A percentile compares a stretch with the other conserved stretches of the same genome.
Evolutionary conservation across 257 asterid genomes (phyloP).

Genomic region (Nicotiana knightiana): DNA sequence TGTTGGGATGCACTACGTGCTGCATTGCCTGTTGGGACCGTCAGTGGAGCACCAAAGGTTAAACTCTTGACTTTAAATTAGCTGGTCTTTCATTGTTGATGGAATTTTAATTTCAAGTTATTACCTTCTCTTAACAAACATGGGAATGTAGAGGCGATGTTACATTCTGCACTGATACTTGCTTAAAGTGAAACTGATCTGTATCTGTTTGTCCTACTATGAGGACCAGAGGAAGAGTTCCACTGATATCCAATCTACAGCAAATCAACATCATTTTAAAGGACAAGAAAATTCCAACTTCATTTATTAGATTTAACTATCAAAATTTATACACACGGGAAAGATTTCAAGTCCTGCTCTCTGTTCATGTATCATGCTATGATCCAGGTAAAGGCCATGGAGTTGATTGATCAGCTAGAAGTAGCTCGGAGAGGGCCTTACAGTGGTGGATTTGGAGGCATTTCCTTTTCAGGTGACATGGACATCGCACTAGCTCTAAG

Average conservation of each 20-base stretch:
- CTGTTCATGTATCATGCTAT: not conserved
- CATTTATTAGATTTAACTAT: not conserved
- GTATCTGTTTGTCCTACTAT: not conserved
- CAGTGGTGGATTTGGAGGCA: slow-evolving; percentile 86
- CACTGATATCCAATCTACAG: not conserved
- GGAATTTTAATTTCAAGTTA: not conserved
- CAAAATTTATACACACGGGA: not conserved
- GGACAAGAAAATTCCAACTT: not conserved
- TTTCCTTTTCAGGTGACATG: slow-evolving; percentile 77
- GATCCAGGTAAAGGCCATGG: slow-evolving; percentile 82
- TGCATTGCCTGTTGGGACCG: slow-evolving; percentile 93
- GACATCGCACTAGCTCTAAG: slow-evolving; percentile 76
- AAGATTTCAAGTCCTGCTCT: not conserved
- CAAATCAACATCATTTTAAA: not conserved
- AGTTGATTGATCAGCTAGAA: slow-evolving; percentile 71
- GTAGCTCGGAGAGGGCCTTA: slow-evolving; percentile 72
- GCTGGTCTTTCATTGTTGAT: not conserved
- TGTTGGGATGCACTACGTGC: slow-evolving; percentile 89
- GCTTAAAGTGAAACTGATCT: not conserved
- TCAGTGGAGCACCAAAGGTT: slow-evolving; percentile 96
- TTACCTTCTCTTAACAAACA: not conserved
- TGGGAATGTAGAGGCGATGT: not conserved
- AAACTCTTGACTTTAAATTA: not conserved
- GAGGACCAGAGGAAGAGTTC: not conserved
- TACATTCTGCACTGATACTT: not conserved